Base-by-base conservation (phyloP, 441 rosid genomes). In the Erodium chrysanthum region DNA sequence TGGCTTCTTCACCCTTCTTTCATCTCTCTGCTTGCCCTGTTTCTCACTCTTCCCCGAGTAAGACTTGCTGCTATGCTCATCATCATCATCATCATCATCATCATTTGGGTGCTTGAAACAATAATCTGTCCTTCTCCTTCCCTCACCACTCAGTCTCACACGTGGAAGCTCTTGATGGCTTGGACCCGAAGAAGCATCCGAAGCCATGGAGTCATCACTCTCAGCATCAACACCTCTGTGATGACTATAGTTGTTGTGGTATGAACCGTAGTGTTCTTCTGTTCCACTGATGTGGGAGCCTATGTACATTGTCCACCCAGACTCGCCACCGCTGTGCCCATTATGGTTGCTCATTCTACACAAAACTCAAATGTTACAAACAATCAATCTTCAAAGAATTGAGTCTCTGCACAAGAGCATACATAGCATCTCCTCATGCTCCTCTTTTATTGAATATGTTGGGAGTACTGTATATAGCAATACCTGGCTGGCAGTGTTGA, bases 211-310 rank as follows among this genome's bases (percentile, higher is more conserved):
- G 52, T 46, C 52, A 14, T 46, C 52, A 5, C 52, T 46, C 6
- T 46, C 52, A 14, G 18, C 52, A 3, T 46, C 52, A 46, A 46
- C 15, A 46, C 52, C 52, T 46, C 7, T 46, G 6, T 46, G 52
- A 3, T 46, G 52, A 46, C 5, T 46, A 6, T 27, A 27, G 29
- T 14, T 12, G 50, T 12, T 12, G 17, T 44, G 17, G 50, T 12
- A 42, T 42, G 48, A 42, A 12, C 50, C 1, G 15, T 44, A 44
- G 14, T 12, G 50, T 44, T 44, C 50, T 44, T 46, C 52, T 1
- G 52, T 4, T 46, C 52, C 52, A 46, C 52, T 46, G 52, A 46
- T 46, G 52, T 46, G 52, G 52, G 52, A 46, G 52, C 52, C 52
- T 46, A 46, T 46, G 52, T 46, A 46, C 52, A 46, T 46, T 46